These are phyloP conservation scores for Ceratobasidium sp. DNA, from an alignment of 1,284 basidiomycete genomes.

Conservation along the genomic window DNA sequence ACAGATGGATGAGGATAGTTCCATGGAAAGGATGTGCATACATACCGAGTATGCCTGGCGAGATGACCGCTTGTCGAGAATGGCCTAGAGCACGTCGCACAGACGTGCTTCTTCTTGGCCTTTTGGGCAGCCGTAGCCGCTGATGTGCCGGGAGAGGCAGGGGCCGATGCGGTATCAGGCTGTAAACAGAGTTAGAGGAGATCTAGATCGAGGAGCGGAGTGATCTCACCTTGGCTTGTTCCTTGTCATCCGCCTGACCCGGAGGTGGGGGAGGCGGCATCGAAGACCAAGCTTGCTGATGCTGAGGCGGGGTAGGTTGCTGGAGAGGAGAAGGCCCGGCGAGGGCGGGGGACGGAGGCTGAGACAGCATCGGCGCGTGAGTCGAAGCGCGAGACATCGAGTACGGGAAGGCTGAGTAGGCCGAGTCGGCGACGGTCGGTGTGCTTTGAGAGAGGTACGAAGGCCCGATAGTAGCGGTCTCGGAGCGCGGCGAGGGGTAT, in stretches of 20 bases:
- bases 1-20: slow-evolving; percentile 30
- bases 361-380: slow-evolving; percentile 40
- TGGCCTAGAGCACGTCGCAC: slow-evolving; percentile 73
- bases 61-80: slow-evolving; percentile 89
- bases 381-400: slow-evolving; percentile 36
- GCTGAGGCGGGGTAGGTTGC: slow-evolving; percentile 45
- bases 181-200: slow-evolving; percentile 28
- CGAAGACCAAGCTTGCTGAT: slow-evolving; percentile 31
- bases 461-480: slow-evolving; percentile 35
- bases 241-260: slow-evolving; percentile 35
- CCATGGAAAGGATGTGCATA: neutral
- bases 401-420: slow-evolving; percentile 7
- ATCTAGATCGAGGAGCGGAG: slow-evolving; percentile 12
- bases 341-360: slow-evolving; percentile 46
- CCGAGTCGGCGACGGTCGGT: neutral
- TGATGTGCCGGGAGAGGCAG: slow-evolving; percentile 32
- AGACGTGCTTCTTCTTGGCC: slow-evolving; percentile 66
- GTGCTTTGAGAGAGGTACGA: slow-evolving; percentile 31
- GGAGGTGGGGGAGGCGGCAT: slow-evolving; percentile 47
- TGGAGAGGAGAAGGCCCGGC: slow-evolving; percentile 42
- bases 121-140: slow-evolving; percentile 50
- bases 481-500: slow-evolving; percentile 37
- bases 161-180: slow-evolving; percentile 27
- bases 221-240: slow-evolving; percentile 37
- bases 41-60: slow-evolving; percentile 75